Conservation (phyloP, 176 grass and related monocot genomes). For the Triticum turgidum region DNA sequence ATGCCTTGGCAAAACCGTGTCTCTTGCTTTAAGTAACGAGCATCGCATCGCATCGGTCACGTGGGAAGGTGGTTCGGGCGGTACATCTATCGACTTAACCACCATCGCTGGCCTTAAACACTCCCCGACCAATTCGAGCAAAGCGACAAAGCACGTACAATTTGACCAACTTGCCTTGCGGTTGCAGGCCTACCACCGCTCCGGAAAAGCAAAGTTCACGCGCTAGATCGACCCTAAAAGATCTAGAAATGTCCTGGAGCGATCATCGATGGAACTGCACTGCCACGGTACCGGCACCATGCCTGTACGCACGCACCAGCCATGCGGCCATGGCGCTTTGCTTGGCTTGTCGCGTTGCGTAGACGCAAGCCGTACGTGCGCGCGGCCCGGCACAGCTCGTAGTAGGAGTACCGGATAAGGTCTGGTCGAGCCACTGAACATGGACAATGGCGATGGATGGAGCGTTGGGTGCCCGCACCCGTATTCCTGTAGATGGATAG, state of each 20-base stretch:
- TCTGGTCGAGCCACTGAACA: neutral
- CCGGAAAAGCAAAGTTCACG: neutral
- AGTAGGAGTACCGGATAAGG: neutral
- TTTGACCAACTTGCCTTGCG: neutral
- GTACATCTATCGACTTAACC: neutral
- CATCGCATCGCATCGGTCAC: neutral
- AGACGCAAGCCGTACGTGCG: neutral
- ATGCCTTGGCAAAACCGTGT: neutral
- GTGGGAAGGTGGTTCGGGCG: neutral
- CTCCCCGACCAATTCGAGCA: neutral
- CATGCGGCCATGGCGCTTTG: neutral
- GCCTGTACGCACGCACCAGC: neutral
- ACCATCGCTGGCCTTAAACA: neutral
- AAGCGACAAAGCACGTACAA: neutral
- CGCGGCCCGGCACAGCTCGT: neutral
- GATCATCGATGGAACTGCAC: neutral
- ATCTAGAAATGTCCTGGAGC: neutral
- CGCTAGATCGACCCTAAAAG: neutral
- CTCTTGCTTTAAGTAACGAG: neutral
- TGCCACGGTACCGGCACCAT: neutral
- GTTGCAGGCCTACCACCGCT: neutral
- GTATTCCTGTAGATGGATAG: neutral
- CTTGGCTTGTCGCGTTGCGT: neutral
- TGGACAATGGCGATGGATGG: neutral
- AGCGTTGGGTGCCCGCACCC: no score